Conservation (phyloP, 106 monocot species). For the Allium sativum region DNA sequence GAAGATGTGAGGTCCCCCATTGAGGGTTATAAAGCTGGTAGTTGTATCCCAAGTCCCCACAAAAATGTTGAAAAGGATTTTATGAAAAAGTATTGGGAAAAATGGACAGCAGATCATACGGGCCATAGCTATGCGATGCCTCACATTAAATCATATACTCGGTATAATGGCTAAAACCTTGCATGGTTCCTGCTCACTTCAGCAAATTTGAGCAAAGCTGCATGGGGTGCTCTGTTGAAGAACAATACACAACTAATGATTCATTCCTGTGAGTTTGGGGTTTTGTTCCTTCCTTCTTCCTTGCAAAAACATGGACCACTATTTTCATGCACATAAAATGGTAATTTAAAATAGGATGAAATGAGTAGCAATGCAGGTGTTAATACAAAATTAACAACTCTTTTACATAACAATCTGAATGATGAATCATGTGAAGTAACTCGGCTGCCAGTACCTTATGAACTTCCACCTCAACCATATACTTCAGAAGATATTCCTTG, state of each 20-base stretch:
- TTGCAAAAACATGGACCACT: slow-evolving; percentile 6
- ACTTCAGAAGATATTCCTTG: slow-evolving; percentile 83
- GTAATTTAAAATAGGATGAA: slow-evolving; percentile 10
- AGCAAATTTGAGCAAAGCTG: slow-evolving; percentile 97
- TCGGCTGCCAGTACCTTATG: slow-evolving; percentile 72
- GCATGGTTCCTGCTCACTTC: slow-evolving; percentile 97
- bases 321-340: slow-evolving; percentile 66
- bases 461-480: slow-evolving; percentile 80
- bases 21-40: slow-evolving; percentile 97
- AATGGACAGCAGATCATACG: slow-evolving; percentile 77
- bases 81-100: slow-evolving; percentile 88
- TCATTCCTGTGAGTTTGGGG: slow-evolving; percentile 93
- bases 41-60: slow-evolving; percentile 81
- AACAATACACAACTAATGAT: slow-evolving; percentile 91
- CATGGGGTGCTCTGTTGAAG: slow-evolving; percentile 97
- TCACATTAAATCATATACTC: slow-evolving; percentile 88
- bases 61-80: slow-evolving; percentile 98
- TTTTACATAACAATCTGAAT: slow-evolving; percentile 21
- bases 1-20: slow-evolving; percentile 91
- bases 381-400: slow-evolving; percentile 46
- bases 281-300: slow-evolving; percentile 67
- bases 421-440: slow-evolving; percentile 31
- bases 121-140: slow-evolving; percentile 96
- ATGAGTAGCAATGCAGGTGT: neutral
- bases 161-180: slow-evolving; percentile 78